Evolutionary conservation across 2,329 filamentous ascomycete species (phyloP), one percentile per base, ranked within the genome.

Genomic region (Beauveria caledonica): DNA sequence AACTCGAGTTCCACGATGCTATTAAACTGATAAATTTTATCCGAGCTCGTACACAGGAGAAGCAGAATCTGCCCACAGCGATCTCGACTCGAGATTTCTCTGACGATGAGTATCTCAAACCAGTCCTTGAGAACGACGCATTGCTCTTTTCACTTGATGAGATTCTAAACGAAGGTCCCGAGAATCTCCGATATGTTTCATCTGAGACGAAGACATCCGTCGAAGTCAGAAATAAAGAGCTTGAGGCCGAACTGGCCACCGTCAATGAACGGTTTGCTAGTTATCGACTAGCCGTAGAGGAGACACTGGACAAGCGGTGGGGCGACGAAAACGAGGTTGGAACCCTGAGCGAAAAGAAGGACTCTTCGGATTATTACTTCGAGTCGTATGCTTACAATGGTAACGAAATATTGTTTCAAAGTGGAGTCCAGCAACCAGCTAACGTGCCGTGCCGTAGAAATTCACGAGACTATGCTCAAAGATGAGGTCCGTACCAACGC

Each of bases 401-500:
- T 88, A 73, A 51, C 19, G 10, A 21, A 7, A 36, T 51, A 13
- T 5, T 27, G n/a, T 50, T 36, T 23, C 45, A 15, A 23, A 21
- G 36, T 29, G 21, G 13, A n/a, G 2, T 17, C 48, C 5, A 39
- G 23, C 48, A 23, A 15, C 9, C 57, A 39, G 25, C 51, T 62
- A 52, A 62, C 36, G n/a, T 23, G 15, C 21, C 19, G n/a, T 23
- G n/a, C 21, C 19, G n/a, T 70, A 89, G 90, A 91, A 61, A 97
- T 97, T 60, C 92, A 97, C 72, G 91, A 96, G 71, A 92, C 89
- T 8, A 97, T 97, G 92, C 82, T 97, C 63, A 96, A 96, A 72
- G 92, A 97, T 69, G 80, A 84, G 0, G 81, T 96, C 45, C 88
- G 92, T 56, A 97, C 92, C 11, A 89, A 96, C 68, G 88, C 90